These are phyloP conservation scores for Coccomyxa sp. DNA, from an alignment of 139 green algal genomes.

Conservation along the genomic window DNA sequence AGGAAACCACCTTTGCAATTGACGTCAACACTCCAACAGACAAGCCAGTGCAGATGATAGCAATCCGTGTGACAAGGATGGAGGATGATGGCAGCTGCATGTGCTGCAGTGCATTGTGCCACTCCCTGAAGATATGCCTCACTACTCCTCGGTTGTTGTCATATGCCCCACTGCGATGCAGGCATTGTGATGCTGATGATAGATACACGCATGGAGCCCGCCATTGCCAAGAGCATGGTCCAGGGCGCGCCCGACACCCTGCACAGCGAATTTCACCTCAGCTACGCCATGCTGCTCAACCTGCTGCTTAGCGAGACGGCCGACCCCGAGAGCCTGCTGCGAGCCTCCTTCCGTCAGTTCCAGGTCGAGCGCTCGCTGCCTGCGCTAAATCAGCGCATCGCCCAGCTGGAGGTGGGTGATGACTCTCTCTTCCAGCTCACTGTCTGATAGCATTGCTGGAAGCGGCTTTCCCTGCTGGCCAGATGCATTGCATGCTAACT, in stretches of 20 bases:
- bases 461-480: too few species aligned
- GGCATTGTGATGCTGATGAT: constrained; percentile 87
- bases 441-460: too few species aligned
- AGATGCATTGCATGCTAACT: too few species aligned
- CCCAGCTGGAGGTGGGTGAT: constrained; percentile 28
- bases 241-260: constrained; percentile 68
- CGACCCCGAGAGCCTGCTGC: constrained; percentile 52
- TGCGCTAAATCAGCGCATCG: constrained; percentile 36
- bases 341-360: constrained; percentile 50
- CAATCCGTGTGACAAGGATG: too few species aligned
- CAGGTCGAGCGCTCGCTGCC: constrained; percentile 62
- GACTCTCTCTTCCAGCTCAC: neutral
- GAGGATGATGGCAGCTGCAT: too few species aligned
- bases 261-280: constrained; percentile 70
- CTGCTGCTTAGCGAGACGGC: constrained; percentile 56
- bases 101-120: too few species aligned
- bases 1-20: too few species aligned
- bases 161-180: constrained; percentile 21
- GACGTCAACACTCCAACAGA: too few species aligned
- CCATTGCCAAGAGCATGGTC: constrained; percentile 72
- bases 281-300: constrained; percentile 81
- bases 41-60: too few species aligned
- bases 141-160: too few species aligned
- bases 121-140: too few species aligned
- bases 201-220: constrained; percentile 75